Evolutionary conservation across 805 yeast genomes (phyloP).

Genomic region (Lachancea mirantina): DNA sequence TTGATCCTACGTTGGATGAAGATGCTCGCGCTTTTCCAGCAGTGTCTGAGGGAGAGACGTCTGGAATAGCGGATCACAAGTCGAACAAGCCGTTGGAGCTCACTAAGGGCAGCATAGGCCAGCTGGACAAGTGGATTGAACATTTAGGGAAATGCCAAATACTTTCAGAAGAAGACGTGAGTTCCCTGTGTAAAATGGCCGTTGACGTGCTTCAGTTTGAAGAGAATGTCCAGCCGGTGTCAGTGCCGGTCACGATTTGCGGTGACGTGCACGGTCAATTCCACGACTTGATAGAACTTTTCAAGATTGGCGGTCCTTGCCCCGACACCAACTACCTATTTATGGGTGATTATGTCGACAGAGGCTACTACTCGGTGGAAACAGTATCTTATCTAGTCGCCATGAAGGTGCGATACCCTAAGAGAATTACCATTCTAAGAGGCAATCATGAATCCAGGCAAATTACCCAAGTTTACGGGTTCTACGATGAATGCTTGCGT

Average conservation of each 20-base stretch:
- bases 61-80: slow-evolving; percentile 35
- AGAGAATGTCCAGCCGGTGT: slow-evolving; percentile 92
- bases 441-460: slow-evolving; percentile 96
- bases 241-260: slow-evolving; percentile 93
- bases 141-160: slow-evolving; percentile 74
- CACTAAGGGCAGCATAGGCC: slow-evolving; percentile 45
- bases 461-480: slow-evolving; percentile 93
- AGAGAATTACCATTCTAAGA: slow-evolving; percentile 83
- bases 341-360: slow-evolving; percentile 89
- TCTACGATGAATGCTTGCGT: slow-evolving; percentile 90
- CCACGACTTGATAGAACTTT: slow-evolving; percentile 88
- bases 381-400: slow-evolving; percentile 84
- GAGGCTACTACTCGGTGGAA: slow-evolving; percentile 81
- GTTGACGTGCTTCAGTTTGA: slow-evolving; percentile 85
- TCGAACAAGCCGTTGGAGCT: slow-evolving; percentile 35
- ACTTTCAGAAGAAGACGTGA: slow-evolving; percentile 71
- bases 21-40: slow-evolving; percentile 13
- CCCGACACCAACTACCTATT: slow-evolving; percentile 87
- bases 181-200: slow-evolving; percentile 79
- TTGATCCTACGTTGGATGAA: slow-evolving; percentile 30
- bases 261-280: slow-evolving; percentile 97
- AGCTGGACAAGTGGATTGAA: slow-evolving; percentile 84
- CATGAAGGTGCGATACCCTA: slow-evolving; percentile 87
- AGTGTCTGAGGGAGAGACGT: slow-evolving; percentile 15
- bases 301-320: slow-evolving; percentile 89